These are phyloP conservation scores for Ceratobasidium sp. DNA, from an alignment of 1,284 basidiomycete genomes.

Conservation along the genomic window DNA sequence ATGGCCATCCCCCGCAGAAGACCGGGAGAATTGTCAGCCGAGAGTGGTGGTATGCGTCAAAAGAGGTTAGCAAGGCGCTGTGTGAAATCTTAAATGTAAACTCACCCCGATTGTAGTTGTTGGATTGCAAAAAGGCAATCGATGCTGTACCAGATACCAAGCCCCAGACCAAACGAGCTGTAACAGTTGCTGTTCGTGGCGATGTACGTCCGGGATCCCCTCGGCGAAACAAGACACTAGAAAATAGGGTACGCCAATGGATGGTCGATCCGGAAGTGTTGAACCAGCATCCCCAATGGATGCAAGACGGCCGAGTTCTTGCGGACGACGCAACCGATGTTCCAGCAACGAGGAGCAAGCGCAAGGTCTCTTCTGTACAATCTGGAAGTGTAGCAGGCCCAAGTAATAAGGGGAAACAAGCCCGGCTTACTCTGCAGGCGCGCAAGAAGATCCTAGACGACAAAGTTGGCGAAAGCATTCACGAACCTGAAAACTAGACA, in stretches of 20 bases:
- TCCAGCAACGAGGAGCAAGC: neutral
- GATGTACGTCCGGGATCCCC: neutral
- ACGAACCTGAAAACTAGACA: no score
- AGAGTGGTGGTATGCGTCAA: neutral
- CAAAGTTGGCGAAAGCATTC: neutral
- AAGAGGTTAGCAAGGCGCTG: neutral
- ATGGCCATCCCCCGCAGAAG: neutral
- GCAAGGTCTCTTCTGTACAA: neutral
- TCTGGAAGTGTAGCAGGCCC: neutral
- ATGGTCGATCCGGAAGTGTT: neutral
- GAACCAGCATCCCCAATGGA: neutral
- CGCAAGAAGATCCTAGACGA: neutral
- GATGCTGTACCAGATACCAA: neutral
- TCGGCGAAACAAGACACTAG: neutral
- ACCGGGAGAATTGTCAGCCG: neutral
- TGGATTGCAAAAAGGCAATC: neutral
- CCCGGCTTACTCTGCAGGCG: neutral
- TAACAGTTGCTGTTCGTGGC: neutral
- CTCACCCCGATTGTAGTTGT: neutral
- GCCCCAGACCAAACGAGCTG: neutral
- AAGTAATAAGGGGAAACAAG: neutral
- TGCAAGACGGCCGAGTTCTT: neutral
- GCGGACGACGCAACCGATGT: neutral
- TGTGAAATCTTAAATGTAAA: no score
- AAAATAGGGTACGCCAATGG: neutral